phyloP scores from a whole-genome alignment of 495 filamentous ascomycete species.

The Baudoinia panamericana region DNA sequence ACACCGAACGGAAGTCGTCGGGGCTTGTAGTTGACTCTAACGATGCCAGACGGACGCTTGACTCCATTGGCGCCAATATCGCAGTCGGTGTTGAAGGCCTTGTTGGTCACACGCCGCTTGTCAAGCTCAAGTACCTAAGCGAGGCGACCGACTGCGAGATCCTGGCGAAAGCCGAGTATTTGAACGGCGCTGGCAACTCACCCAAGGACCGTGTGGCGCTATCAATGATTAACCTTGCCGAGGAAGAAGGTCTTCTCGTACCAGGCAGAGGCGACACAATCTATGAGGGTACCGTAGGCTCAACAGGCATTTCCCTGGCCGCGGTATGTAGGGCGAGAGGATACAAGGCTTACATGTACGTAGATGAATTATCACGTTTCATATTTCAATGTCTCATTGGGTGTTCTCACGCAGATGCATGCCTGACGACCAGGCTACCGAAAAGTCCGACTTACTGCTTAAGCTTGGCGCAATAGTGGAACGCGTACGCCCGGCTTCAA shows the following conservation, averaged over 20 bases:
- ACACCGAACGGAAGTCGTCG: conserved; percentile 17
- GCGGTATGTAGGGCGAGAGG: conserved; percentile 76
- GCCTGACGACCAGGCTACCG: conserved; percentile 78
- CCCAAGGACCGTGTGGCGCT: conserved; percentile 93
- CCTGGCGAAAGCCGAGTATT: conserved; percentile 86
- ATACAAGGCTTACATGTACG: conserved; percentile 79
- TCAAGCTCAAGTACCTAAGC: conserved; percentile 76
- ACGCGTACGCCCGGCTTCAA: conserved; percentile 78
- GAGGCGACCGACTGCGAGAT: conserved; percentile 89
- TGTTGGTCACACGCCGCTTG: conserved; percentile 86
- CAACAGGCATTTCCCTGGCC: conserved; percentile 86
- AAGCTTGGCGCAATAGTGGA: conserved; percentile 86
- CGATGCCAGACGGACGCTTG: not conserved
- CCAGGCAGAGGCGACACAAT: conserved; percentile 81
- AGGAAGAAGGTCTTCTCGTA: conserved; percentile 59
- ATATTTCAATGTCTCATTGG: no score
- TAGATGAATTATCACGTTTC: conserved; percentile 2
- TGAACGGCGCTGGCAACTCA: conserved; percentile 90
- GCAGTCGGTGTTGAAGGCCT: conserved; percentile 73
- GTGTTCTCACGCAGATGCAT: no score
- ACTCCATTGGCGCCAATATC: conserved; percentile 23
- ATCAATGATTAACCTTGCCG: conserved; percentile 57
- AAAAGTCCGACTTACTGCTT: conserved; percentile 79
- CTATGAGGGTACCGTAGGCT: conserved; percentile 95
- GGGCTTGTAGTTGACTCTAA: not conserved